Evolutionary conservation across 2,329 filamentous ascomycete genomes (phyloP), one percentile per base, ranked within the genome.

Genomic region (Colletotrichum aenigma): DNA sequence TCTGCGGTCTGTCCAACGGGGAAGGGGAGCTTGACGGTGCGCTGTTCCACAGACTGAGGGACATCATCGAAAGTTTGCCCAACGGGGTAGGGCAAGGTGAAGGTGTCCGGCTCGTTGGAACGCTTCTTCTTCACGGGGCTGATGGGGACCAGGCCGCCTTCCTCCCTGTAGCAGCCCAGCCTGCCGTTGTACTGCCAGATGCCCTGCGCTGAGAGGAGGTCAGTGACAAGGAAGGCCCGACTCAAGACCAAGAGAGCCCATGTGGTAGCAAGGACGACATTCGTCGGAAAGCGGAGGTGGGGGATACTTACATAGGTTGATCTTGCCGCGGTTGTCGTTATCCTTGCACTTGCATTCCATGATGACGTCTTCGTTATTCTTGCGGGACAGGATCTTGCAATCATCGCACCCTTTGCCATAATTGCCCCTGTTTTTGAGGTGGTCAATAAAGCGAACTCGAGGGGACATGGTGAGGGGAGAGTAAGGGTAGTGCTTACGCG

Each of bases 301-400:
- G 3, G 26, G n/a, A 34, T 4, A n/a, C 71, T 71, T n/a, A 71
- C 71, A 71, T 34, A 74, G 71, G 34, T 66, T 71, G 67, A 74
- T 36, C 15, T 26, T 48, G 13, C 6, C 32, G 34, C 52, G 21
- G 8, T 48, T 8, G 3, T 2, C 15, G 3, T 9, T 18, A 48
- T n/a, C 24, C 6, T 3, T 7, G 30, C 71, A 74, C 21, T 3
- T 3, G 61, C 71, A 74, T 6, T 32, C 13, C 71, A 74, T 21
- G 7, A 61, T 16, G 60, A 74, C 34, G 7, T 18, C 34, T 13
- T 71, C 61, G 2, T 36, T 16, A 13, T 38, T 3, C 0, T 36
- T 56, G 58, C 68, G 52, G 8, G 65, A 13, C 2, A 48, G 66
- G 7, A 74, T 9, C 1, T 28, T 21, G 71, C 71, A 74, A 2